Evolutionary conservation across 805 yeast genomes (phyloP), one percentile per base, ranked within the genome.

Genomic region (Priceomyces fermenticarens): DNA sequence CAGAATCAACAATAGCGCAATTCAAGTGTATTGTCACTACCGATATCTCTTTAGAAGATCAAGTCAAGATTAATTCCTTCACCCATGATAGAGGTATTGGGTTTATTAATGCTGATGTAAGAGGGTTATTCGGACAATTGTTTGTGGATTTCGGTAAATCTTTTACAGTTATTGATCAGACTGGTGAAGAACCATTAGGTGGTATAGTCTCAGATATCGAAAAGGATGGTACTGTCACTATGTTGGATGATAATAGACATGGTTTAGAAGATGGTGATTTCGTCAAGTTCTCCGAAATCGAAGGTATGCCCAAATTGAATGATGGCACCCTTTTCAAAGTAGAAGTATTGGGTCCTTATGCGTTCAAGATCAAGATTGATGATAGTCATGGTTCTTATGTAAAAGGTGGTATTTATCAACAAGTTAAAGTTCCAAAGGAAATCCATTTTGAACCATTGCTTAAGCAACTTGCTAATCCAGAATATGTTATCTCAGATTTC

Each of bases 181-280:
- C 85, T 39, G 99, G 99, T 39, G 98, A 93, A 67, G 98, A 93
- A 64, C 95, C 96, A 12, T 69, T 71, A 36, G 60, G 81, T 3
- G 98, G 99, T 35, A 85, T 88, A 44, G 87, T 93, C 1, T 85
- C 96, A 1, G 96, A 87, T 58, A 85, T 93, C 45, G 97, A 90
- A 58, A 60, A 69, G 9, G 77, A 87, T 58, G 98, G 98, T 43
- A 84, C 89, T 9, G 97, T 93, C n/a, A 85, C 97, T 14, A 88
- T 86, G 73, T 75, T 91, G 53, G 96, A 86, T 58, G 97, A 88
- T 48, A 83, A 80, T 45, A 82, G 98, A 63, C 99, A 93, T 58
- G 95, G 96, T 13, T 73, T 93, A 40, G 88, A 90, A 70, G 96
- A 88, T 63, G 98, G 97, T 12, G 85, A 86, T 53, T 85, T 68